Evolutionary conservation across 805 yeast genomes (phyloP).

Genomic region (Kluyveromyces aestuarii): DNA sequence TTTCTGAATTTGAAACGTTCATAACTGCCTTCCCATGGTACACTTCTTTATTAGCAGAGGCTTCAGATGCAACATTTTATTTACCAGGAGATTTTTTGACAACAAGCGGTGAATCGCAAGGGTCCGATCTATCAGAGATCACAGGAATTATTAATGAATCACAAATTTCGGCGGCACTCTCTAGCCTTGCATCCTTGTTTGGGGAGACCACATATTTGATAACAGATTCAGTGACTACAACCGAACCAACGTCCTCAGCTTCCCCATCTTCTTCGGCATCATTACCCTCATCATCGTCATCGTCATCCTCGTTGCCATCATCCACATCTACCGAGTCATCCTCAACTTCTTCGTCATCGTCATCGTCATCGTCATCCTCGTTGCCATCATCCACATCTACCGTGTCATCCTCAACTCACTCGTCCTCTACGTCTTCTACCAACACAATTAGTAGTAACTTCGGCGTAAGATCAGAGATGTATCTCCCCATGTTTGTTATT

Average conservation of each 20-base stretch:
- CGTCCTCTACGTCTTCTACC: neutral
- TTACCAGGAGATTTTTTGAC: slow-evolving; percentile 20
- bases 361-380: neutral
- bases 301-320: neutral
- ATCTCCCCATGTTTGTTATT: neutral
- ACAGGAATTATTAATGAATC: neutral
- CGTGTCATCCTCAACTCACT: neutral
- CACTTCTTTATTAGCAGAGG: slow-evolving; percentile 14
- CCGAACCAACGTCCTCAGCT: neutral
- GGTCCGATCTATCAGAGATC: neutral
- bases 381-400: neutral
- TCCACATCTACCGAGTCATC: neutral
- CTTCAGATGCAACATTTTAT: slow-evolving; percentile 15
- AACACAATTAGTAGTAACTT: neutral
- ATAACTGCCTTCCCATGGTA: slow-evolving; percentile 29
- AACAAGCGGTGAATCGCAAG: neutral
- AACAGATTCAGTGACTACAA: neutral
- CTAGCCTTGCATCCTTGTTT: neutral
- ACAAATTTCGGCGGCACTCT: neutral
- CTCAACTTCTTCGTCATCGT: neutral
- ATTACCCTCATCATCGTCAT: neutral
- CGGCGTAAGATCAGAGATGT: neutral
- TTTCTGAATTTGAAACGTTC: slow-evolving; percentile 29
- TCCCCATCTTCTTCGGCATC: neutral
- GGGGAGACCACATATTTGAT: neutral